These are phyloP conservation scores for Mycena pura DNA, from an alignment of 768 basidiomycete genomes.

Conservation along the genomic window DNA sequence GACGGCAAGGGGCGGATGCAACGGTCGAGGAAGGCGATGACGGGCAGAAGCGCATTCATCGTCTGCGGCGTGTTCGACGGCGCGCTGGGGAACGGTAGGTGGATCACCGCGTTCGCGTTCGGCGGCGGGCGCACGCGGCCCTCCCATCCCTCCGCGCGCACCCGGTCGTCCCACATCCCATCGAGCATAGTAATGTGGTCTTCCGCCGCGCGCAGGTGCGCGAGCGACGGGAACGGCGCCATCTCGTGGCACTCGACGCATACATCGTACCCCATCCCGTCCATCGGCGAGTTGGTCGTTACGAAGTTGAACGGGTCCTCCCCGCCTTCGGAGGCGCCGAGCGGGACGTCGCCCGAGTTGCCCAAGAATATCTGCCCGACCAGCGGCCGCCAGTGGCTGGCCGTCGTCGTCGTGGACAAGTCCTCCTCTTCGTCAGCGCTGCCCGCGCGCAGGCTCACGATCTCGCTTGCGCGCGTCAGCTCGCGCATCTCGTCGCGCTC, in stretches of 20 bases:
- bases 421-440: slow-evolving; percentile 27
- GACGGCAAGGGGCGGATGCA: slow-evolving; percentile 58
- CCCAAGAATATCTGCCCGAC: slow-evolving; percentile 81
- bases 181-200: slow-evolving; percentile 76
- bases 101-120: slow-evolving; percentile 73
- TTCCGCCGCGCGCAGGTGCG: slow-evolving; percentile 75
- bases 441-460: slow-evolving; percentile 48
- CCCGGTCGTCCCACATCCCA: slow-evolving; percentile 63
- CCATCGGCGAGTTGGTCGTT: slow-evolving; percentile 48
- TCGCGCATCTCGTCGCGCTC: slow-evolving; percentile 93
- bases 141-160: slow-evolving; percentile 17
- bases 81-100: slow-evolving; percentile 77
- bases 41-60: slow-evolving; percentile 64
- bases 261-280: slow-evolving; percentile 79
- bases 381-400: slow-evolving; percentile 58
- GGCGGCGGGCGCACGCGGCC: slow-evolving; percentile 63
- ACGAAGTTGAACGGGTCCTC: slow-evolving; percentile 53
- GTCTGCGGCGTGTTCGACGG: slow-evolving; percentile 60
- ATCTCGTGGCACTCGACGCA: slow-evolving; percentile 89
- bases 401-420: slow-evolving; percentile 36
- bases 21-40: slow-evolving; percentile 72
- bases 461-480: slow-evolving; percentile 83
- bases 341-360: slow-evolving; percentile 82
- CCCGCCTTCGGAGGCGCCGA: slow-evolving; percentile 30
- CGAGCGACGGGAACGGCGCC: slow-evolving; percentile 72